Conservation (phyloP, 1,139 yeast species). For the Debaryomycetaceae sp. region DNA sequence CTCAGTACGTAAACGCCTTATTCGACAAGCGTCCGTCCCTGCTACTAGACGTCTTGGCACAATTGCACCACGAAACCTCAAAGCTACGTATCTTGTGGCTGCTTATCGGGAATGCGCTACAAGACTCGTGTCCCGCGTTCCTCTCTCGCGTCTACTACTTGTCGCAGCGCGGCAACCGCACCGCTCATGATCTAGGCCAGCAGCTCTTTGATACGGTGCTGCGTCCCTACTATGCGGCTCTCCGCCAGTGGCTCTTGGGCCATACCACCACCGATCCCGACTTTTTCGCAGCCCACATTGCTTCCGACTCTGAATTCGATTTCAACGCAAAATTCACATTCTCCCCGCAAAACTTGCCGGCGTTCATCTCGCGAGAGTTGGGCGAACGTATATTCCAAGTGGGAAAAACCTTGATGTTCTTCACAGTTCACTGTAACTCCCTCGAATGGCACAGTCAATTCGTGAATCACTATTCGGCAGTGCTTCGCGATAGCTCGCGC, state of each 20-base stretch:
- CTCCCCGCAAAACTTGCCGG: constrained; percentile 40
- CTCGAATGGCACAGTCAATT: constrained; percentile 44
- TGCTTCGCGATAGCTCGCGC: constrained; percentile 20
- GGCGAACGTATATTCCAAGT: constrained; percentile 57
- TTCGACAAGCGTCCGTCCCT: constrained; percentile 24
- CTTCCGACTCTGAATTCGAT: constrained; percentile 19
- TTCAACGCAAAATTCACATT: constrained; percentile 21
- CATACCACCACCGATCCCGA: constrained; percentile 48
- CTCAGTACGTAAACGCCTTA: constrained; percentile 42
- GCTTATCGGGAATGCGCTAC: constrained; percentile 24
- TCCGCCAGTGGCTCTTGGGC: constrained; percentile 59
- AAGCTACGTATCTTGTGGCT: constrained; percentile 47
- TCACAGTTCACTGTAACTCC: constrained; percentile 54
- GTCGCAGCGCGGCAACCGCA: constrained; percentile 53
- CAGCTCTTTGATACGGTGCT: constrained; percentile 39
- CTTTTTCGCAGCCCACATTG: constrained; percentile 48
- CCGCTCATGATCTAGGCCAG: constrained; percentile 31
- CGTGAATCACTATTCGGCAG: constrained; percentile 23
- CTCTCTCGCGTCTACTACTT: constrained; percentile 42
- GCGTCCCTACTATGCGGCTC: constrained; percentile 51
- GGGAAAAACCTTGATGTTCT: constrained; percentile 67
- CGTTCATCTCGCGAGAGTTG: constrained; percentile 30
- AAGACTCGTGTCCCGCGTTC: constrained; percentile 42
- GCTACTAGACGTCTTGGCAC: constrained; percentile 30
- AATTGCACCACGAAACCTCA: constrained; percentile 40